Base-by-base conservation (phyloP, 148 eudicot genomes). In the Persicaria maculosa region DNA sequence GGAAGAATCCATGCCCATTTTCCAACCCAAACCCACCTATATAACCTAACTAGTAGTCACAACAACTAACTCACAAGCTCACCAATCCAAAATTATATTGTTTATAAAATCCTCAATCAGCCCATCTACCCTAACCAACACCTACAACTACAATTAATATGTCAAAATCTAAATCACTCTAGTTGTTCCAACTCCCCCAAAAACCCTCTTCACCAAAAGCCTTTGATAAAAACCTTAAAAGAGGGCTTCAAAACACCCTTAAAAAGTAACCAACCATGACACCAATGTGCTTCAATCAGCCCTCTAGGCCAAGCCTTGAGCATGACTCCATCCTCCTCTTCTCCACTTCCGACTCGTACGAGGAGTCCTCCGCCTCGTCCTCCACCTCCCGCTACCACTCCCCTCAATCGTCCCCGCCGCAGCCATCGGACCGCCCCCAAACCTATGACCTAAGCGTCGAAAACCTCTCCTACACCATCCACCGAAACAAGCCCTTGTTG, bases 401-500 rank as follows among this genome's bases (percentile, higher is more conserved):
- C 80, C 89, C 53, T 79, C 85, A 80, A 8, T 84, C 68, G 19
- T 61, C 73, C 9, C 81, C 82, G 58, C 77, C 71, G 12, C 79
- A 68, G 55, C 68, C 81, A 10, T 75, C 73, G 40, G 40, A 31
- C 72, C 68, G 40, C 22, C 53, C 22, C 40, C 44, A 74, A 43
- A 19, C 81, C 74, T 84, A 80, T 83, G 80, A 81, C 71, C 83
- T 94, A 7, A 79, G 69, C 40, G 87, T 90, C 0, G 82, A 15
- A 44, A 87, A 88, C 74, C 90, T 94, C 68, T 92, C 98, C 75
- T 94, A 89, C 86, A 91, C 90, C 43, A 77, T 91, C 31, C 47
- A 79, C 47, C 84, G 61, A 71, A 83, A 72, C 47, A 44, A 68
- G 15, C 72, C 89, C n/a, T 9, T 85, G 47, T 72, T 69, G 4